phyloP scores from a whole-genome alignment of 2,329 filamentous ascomycete species.

The Scytalidium sp. region DNA sequence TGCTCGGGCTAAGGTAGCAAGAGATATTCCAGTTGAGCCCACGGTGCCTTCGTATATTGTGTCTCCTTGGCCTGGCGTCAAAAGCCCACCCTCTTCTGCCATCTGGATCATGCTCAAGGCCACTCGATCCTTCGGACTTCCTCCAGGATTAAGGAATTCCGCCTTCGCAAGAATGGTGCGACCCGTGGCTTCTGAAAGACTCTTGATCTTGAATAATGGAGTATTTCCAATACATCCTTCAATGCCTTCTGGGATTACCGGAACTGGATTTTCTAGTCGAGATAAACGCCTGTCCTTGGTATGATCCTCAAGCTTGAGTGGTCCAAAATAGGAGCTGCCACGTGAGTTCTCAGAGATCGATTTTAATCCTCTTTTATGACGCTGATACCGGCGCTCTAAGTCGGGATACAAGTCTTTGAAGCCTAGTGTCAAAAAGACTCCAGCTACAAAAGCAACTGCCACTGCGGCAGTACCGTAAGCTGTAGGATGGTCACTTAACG shows the following conservation, averaged over 20 bases:
- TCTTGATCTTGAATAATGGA: conserved; percentile 80
- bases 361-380: conserved; percentile 30
- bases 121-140: conserved; percentile 92
- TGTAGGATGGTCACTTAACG: conserved; percentile 57
- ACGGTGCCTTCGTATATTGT: conserved; percentile 98
- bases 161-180: conserved; percentile 91
- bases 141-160: conserved; percentile 93
- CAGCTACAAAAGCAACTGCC: conserved; percentile 71
- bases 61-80: conserved; percentile 79
- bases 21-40: conserved; percentile 91
- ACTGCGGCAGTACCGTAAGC: conserved; percentile 65
- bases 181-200: conserved; percentile 81
- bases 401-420: conserved; percentile 80
- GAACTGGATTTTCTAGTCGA: conserved; percentile 13
- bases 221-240: conserved; percentile 93
- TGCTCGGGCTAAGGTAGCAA: conserved; percentile 84
- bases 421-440: conserved; percentile 70
- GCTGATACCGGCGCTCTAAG: conserved; percentile 62
- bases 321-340: conserved; percentile 27
- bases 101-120: conserved; percentile 83
- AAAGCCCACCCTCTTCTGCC: conserved; percentile 74
- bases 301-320: conserved; percentile 55
- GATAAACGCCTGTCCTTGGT: conserved; percentile 36
- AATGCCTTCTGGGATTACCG: conserved; percentile 68
- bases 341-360: conserved; percentile 12